Conservation (phyloP, 2,329 filamentous ascomycete genomes). For the Aspergillus tubingensis region DNA sequence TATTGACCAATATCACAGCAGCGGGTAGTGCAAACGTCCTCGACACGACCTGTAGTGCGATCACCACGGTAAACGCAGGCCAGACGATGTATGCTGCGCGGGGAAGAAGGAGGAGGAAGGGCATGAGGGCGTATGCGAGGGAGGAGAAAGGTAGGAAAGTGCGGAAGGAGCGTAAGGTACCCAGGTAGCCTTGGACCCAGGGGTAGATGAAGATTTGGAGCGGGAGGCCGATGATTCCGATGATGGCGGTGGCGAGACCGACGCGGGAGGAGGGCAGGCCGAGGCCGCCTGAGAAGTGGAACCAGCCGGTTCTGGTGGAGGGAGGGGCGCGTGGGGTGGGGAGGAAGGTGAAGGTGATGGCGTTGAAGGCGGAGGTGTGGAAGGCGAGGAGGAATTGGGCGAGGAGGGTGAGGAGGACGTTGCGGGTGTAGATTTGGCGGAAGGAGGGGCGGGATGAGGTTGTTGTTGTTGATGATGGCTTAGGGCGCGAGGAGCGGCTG, state of each 20-base stretch:
- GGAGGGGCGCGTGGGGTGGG: constrained; percentile 62
- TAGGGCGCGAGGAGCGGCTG: constrained; percentile 22
- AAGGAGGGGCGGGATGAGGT: constrained; percentile 41
- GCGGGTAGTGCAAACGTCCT: constrained; percentile 68
- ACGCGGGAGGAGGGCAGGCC: constrained; percentile 71
- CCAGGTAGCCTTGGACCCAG: constrained; percentile 64
- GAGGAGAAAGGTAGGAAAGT: constrained; percentile 71
- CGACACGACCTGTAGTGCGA: constrained; percentile 70
- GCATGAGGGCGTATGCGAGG: constrained; percentile 67
- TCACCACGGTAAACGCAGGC: constrained; percentile 64
- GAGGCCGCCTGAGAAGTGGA: constrained; percentile 70
- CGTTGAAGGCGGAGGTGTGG: constrained; percentile 74
- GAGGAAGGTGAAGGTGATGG: constrained; percentile 74
- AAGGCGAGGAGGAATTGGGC: constrained; percentile 70
- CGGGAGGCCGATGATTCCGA: constrained; percentile 73
- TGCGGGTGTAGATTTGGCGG: constrained; percentile 55
- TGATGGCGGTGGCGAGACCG: constrained; percentile 74
- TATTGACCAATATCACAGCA: constrained; percentile 62
- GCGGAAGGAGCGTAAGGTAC: constrained; percentile 68
- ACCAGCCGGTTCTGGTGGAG: constrained; percentile 29
- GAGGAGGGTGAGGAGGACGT: constrained; percentile 60
- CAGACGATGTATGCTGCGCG: constrained; percentile 59
- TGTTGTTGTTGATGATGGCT: constrained; percentile 37
- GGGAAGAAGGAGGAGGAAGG: constrained; percentile 70
- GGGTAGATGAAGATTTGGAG: constrained; percentile 75